These are phyloP conservation scores for Ceratocystis albifundus DNA, from an alignment of 2,329 filamentous ascomycete species.

Conservation along the genomic window DNA sequence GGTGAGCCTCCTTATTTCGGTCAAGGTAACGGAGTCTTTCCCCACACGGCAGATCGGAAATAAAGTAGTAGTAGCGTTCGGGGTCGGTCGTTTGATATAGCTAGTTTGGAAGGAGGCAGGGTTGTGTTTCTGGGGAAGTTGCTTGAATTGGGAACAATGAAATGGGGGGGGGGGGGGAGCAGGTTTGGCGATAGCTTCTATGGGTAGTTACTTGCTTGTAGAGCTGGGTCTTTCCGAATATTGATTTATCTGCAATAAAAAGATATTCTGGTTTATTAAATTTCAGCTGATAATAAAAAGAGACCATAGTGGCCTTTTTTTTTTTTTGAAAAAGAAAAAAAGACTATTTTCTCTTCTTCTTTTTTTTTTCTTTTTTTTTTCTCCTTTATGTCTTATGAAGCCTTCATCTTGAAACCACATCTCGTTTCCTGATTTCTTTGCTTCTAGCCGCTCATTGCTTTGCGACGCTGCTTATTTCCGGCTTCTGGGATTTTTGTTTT, in stretches of 20 bases:
- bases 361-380: not conserved
- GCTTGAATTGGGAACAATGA: not conserved
- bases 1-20: not conserved
- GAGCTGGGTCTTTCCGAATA: not conserved
- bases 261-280: not conserved
- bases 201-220: not conserved
- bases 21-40: not conserved
- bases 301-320: slow-evolving; percentile 3
- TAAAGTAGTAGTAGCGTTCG: no score
- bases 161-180: no score
- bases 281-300: not conserved
- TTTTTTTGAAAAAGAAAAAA: not conserved
- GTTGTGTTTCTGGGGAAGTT: not conserved
- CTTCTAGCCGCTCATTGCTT: not conserved
- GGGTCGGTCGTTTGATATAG: not conserved
- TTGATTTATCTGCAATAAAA: not conserved
- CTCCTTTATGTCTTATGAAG: not conserved
- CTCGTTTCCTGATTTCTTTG: slow-evolving; percentile 5
- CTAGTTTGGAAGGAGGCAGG: not conserved
- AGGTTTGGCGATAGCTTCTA: not conserved
- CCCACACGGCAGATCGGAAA: not conserved
- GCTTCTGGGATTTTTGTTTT: not conserved
- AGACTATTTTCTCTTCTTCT: not conserved
- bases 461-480: not conserved
- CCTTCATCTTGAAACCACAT: not conserved